These are phyloP conservation scores for Epichloe elymi DNA, from an alignment of 2,329 filamentous ascomycete genomes.

Conservation along the genomic window DNA sequence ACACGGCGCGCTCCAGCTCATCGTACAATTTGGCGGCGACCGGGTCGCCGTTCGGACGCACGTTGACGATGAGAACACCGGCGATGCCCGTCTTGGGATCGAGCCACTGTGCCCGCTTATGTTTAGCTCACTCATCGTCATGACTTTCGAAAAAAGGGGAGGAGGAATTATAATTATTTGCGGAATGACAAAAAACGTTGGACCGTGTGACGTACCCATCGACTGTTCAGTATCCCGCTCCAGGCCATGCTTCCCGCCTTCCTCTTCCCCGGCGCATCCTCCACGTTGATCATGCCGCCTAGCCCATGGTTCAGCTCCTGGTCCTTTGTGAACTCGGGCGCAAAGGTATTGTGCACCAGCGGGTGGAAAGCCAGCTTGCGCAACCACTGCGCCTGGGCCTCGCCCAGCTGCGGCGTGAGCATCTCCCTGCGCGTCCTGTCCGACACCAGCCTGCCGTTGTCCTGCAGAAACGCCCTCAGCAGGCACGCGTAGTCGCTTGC, in stretches of 20 bases:
- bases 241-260: constrained; percentile 30
- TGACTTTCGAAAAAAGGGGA: not conserved
- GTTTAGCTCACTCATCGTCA: not conserved
- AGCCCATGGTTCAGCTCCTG: constrained; percentile 24
- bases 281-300: constrained; percentile 25
- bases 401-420: constrained; percentile 28
- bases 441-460: constrained; percentile 16
- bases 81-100: constrained; percentile 26
- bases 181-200: not conserved
- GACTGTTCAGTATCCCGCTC: constrained; percentile 28
- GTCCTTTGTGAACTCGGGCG: constrained; percentile 23
- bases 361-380: constrained; percentile 10
- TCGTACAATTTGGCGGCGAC: constrained; percentile 23
- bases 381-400: constrained; percentile 12
- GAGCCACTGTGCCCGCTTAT: constrained; percentile 18
- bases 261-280: constrained; percentile 26
- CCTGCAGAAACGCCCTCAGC: constrained; percentile 20
- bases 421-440: constrained; percentile 20
- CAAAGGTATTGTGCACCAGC: constrained; percentile 14
- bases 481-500: constrained; percentile 26
- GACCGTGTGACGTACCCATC: constrained; percentile 23
- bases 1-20: constrained; percentile 27
- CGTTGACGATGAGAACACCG: constrained; percentile 24
- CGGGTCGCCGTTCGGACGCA: constrained; percentile 25
- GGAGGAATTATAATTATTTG: not conserved